These are phyloP conservation scores for Umbilicus rupestris DNA, from an alignment of 164 flowering plant species.

Conservation along the genomic window DNA sequence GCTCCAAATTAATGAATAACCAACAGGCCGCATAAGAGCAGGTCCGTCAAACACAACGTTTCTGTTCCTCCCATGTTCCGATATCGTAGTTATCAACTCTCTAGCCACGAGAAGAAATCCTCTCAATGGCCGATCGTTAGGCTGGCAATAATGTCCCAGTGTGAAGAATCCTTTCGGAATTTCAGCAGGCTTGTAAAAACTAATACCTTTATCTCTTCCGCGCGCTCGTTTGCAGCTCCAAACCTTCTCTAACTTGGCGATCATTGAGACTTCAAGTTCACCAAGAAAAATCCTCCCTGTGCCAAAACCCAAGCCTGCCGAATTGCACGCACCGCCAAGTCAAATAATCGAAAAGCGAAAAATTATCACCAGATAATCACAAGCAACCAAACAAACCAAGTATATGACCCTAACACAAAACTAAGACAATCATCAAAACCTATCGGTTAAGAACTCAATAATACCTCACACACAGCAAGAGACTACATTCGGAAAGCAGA, in stretches of 20 bases:
- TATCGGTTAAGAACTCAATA: not conserved
- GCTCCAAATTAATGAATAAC: not conserved
- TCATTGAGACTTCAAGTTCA: slow-evolving; percentile 34
- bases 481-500: not conserved
- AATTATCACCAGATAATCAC: not conserved
- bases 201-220: slow-evolving; percentile 21
- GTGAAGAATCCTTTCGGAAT: slow-evolving; percentile 41
- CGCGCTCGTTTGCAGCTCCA: slow-evolving; percentile 24
- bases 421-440: not conserved
- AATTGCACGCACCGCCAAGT: not conserved
- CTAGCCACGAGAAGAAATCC: slow-evolving; percentile 45
- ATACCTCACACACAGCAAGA: not conserved
- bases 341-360: not conserved
- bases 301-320: slow-evolving; percentile 45
- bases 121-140: slow-evolving; percentile 28
- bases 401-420: not conserved
- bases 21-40: slow-evolving; percentile 8
- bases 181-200: slow-evolving; percentile 40
- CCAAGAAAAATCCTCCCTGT: slow-evolving; percentile 37
- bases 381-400: not conserved
- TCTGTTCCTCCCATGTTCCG: not conserved
- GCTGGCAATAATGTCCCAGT: slow-evolving; percentile 59
- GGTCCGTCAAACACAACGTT: slow-evolving; percentile 16
- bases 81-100: slow-evolving; percentile 15
- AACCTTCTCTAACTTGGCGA: slow-evolving; percentile 31